Conservation (phyloP, 805 yeast species). For the Hanseniaspora clermontiae region DNA sequence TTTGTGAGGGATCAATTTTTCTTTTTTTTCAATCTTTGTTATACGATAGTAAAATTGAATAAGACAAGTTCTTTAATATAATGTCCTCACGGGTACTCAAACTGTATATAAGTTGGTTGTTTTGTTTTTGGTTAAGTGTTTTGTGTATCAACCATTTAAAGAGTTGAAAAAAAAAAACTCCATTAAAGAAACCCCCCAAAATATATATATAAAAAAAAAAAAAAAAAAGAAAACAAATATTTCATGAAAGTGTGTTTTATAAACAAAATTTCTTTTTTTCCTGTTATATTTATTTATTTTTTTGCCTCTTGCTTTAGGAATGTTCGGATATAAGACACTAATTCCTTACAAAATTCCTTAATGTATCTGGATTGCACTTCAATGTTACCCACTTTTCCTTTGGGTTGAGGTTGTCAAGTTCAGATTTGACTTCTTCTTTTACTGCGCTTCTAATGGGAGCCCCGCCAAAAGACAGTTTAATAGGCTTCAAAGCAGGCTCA, state of each 20-base stretch:
- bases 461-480: slow-evolving; percentile 5
- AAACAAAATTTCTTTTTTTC: too few relatives aligned
- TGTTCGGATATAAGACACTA: neutral
- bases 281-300: too few relatives aligned
- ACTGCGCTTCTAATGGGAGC: neutral
- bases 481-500: neutral
- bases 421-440: neutral
- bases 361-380: neutral
- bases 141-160: too few relatives aligned
- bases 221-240: neutral
- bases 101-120: too few relatives aligned
- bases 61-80: too few relatives aligned
- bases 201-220: too few relatives aligned
- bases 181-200: neutral
- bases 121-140: too few relatives aligned
- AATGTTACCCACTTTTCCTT: slow-evolving; percentile 3
- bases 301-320: too few relatives aligned
- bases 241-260: neutral
- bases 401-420: neutral
- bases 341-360: neutral
- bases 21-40: too few relatives aligned
- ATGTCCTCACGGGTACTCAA: too few relatives aligned
- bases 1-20: too few relatives aligned
- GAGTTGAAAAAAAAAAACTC: neutral
- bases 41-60: too few relatives aligned